Percentiles rank a stretch among this genome's conserved stretches.
Conservation (phyloP, 2,329 filamentous ascomycete genomes). For the Calycina herbarum region DNA sequence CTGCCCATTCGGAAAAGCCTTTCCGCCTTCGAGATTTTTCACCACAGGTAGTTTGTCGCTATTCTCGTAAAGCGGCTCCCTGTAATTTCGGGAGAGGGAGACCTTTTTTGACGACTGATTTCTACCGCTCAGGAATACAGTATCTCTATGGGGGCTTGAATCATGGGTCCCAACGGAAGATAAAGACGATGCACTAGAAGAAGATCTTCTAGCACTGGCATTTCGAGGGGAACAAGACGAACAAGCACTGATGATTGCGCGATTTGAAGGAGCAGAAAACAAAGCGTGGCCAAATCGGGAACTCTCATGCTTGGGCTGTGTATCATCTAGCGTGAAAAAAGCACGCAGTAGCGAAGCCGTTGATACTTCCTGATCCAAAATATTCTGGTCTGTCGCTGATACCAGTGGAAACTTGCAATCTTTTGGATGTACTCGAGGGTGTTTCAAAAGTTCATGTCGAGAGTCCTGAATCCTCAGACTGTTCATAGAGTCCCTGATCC, state of each 20-base stretch:
- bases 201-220: neutral
- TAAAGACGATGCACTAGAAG: neutral
- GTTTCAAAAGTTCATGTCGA: neutral
- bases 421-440: neutral
- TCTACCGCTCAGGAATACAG: too few species aligned
- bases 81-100: too few species aligned
- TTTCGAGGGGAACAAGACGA: neutral
- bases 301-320: neutral
- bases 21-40: too few species aligned
- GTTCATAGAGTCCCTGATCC: neutral
- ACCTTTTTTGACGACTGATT: too few species aligned
- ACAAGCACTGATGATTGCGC: neutral
- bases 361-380: neutral
- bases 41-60: too few species aligned
- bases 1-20: too few species aligned
- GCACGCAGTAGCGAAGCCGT: neutral
- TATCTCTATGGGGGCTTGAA: too few species aligned
- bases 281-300: neutral
- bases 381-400: neutral
- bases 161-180: neutral
- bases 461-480: neutral
- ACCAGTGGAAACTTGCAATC: neutral
- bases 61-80: too few species aligned
- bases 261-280: neutral
- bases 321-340: neutral